These are phyloP conservation scores for Penicillium antarcticum DNA, from an alignment of 495 filamentous ascomycete genomes.

Conservation along the genomic window DNA sequence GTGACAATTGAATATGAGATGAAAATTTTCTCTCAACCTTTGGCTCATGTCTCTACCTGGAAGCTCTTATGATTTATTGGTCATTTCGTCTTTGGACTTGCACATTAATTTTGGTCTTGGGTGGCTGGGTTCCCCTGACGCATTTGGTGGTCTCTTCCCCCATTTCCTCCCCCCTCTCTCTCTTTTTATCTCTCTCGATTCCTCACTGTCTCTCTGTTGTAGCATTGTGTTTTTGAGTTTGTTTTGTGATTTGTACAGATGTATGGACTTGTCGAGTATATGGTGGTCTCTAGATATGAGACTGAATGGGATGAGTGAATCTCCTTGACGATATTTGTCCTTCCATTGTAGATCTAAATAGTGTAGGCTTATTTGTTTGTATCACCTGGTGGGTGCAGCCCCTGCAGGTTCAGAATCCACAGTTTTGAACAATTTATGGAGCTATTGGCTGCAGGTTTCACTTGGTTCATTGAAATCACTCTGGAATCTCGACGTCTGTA, in stretches of 20 bases:
- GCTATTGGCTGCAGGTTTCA: too few species aligned
- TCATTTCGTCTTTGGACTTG: conserved; percentile 10
- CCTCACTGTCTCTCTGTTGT: conserved; percentile 12
- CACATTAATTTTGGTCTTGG: conserved; percentile 31
- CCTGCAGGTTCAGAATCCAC: too few species aligned
- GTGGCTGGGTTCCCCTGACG: conserved; percentile 27
- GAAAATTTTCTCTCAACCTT: conserved; percentile 9
- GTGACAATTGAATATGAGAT: conserved; percentile 23
- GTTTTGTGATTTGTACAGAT: conserved; percentile 36
- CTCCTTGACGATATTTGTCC: background rate
- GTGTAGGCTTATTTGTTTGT: background rate
- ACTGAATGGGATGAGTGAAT: conserved; percentile 20
- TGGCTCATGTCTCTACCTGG: conserved; percentile 9
- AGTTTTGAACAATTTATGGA: too few species aligned
- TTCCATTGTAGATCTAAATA: too few species aligned
- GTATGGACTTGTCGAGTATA: conserved; percentile 15
- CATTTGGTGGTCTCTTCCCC: conserved; percentile 14
- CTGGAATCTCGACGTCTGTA: too few species aligned
- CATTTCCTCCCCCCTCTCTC: conserved; percentile 6
- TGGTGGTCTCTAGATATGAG: conserved; percentile 17
- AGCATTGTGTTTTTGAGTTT: conserved; percentile 9
- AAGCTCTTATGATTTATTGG: conserved; percentile 20
- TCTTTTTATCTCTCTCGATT: conserved; percentile 12
- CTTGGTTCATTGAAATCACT: too few species aligned
- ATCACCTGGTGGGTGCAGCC: background rate